Evolutionary conservation across 2,329 filamentous ascomycete species (phyloP).

Genomic region (Fusarium redolens): DNA sequence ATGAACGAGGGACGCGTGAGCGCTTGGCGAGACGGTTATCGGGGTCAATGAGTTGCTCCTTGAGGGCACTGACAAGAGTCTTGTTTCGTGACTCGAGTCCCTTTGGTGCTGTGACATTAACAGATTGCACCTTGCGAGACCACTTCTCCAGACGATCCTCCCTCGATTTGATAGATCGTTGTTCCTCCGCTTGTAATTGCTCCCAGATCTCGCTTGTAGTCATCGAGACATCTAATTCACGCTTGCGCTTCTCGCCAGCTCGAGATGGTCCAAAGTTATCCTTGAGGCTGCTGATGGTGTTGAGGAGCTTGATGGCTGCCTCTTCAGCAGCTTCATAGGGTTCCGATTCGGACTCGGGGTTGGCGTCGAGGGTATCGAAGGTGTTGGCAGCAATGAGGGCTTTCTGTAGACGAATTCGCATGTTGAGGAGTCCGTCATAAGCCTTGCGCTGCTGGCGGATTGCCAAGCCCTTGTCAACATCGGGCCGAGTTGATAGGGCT

Average conservation of each 20-base stretch:
- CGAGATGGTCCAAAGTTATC: slow-evolving; percentile 66
- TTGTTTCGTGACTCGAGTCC: slow-evolving; percentile 48
- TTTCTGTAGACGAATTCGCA: slow-evolving; percentile 93
- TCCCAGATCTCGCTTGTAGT: slow-evolving; percentile 77
- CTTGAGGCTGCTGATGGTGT: slow-evolving; percentile 78
- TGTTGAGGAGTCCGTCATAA: slow-evolving; percentile 89
- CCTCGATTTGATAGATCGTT: slow-evolving; percentile 68
- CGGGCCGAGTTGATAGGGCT: slow-evolving; percentile 55
- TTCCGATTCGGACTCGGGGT: slow-evolving; percentile 54
- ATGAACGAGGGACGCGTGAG: slow-evolving; percentile 78
- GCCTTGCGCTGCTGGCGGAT: slow-evolving; percentile 86
- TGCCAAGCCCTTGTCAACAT: slow-evolving; percentile 85
- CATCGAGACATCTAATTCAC: slow-evolving; percentile 63
- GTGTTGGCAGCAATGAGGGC: slow-evolving; percentile 86
- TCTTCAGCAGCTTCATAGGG: slow-evolving; percentile 83
- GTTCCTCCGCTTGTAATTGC: slow-evolving; percentile 74
- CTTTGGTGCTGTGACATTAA: slow-evolving; percentile 52
- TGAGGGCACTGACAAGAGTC: slow-evolving; percentile 72
- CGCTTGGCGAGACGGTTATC: slow-evolving; percentile 74
- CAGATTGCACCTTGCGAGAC: slow-evolving; percentile 75
- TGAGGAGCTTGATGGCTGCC: slow-evolving; percentile 87
- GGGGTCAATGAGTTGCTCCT: slow-evolving; percentile 73
- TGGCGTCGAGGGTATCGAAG: slow-evolving; percentile 62
- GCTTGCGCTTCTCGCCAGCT: slow-evolving; percentile 72
- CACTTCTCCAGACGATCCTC: slow-evolving; percentile 86